Evolutionary conservation across 2,329 filamentous ascomycete species (phyloP).

Genomic region (Berkeleyomyces basicola): DNA sequence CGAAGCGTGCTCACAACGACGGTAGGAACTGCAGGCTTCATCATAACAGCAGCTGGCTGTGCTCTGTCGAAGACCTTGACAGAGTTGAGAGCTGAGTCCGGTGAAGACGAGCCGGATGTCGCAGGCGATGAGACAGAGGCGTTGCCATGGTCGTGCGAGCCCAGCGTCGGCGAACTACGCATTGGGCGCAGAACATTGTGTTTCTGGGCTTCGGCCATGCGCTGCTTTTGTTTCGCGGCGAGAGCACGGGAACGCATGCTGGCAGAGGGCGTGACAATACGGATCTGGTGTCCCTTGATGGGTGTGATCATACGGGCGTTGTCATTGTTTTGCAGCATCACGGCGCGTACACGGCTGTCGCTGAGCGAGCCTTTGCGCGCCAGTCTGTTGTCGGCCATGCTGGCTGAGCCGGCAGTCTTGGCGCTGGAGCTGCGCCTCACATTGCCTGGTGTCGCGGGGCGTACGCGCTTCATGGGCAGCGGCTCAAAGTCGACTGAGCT

Average conservation of each 20-base stretch:
- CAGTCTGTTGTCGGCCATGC: background rate
- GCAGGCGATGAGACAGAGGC: slow-evolving; percentile 9
- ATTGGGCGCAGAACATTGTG: slow-evolving; percentile 7
- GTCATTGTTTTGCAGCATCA: slow-evolving; percentile 3
- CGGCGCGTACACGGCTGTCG: background rate
- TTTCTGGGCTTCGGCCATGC: background rate
- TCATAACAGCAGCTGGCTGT: background rate
- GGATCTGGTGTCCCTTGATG: slow-evolving; percentile 1
- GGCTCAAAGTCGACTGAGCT: background rate
- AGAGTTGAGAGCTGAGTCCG: background rate
- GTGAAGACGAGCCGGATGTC: slow-evolving; percentile 8
- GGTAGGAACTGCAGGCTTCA: background rate
- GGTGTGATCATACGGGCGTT: slow-evolving; percentile 10
- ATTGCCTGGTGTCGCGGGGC: background rate
- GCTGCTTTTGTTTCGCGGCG: background rate
- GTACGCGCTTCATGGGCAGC: background rate
- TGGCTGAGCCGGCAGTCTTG: background rate
- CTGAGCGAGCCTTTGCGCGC: background rate
- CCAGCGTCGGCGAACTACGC: slow-evolving; percentile 10
- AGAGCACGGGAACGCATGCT: background rate
- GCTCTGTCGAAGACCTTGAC: background rate
- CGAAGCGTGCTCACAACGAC: background rate
- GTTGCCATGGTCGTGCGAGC: slow-evolving; percentile 7
- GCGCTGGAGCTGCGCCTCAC: background rate
- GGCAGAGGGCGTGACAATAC: slow-evolving; percentile 3